Evolutionary conservation across 208 protist genomes (phyloP).

Genomic region (Trypanosoma lewisi): DNA sequence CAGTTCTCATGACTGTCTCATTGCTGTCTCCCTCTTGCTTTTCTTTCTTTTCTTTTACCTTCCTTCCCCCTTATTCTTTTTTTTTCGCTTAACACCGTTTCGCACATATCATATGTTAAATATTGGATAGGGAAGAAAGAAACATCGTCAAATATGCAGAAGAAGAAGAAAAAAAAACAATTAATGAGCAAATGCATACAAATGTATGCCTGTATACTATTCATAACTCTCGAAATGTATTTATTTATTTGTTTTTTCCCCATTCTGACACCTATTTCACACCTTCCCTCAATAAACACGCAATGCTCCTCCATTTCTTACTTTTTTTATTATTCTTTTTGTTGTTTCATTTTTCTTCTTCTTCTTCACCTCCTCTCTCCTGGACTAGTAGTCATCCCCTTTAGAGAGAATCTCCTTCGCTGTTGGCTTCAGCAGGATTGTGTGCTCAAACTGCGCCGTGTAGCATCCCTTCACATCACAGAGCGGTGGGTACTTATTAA

Average conservation of each 20-base stretch:
- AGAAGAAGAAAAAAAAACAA: too few species aligned
- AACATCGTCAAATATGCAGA: too few species aligned
- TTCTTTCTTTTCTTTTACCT: constrained; percentile 2
- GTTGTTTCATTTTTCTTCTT: background rate
- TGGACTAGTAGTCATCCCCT: constrained; percentile 94
- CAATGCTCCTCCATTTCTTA: too few species aligned
- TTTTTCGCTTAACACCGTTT: too few species aligned
- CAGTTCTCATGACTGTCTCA: background rate
- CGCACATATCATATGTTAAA: too few species aligned
- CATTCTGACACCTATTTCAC: too few species aligned
- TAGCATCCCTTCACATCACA: constrained; percentile 96
- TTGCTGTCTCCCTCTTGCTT: background rate
- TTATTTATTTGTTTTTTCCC: too few species aligned
- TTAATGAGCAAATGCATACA: too few species aligned
- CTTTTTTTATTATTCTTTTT: background rate
- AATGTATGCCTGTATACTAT: too few species aligned
- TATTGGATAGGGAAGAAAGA: too few species aligned
- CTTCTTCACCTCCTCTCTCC: background rate
- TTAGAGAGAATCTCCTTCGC: constrained; percentile 96
- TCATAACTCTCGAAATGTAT: too few species aligned
- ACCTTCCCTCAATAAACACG: too few species aligned
- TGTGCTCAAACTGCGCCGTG: constrained; percentile 98
- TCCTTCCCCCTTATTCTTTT: background rate
- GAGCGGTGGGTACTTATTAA: constrained; percentile 96
- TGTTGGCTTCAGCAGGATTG: constrained; percentile 92